Evolutionary conservation across 2,329 filamentous ascomycete genomes (phyloP).

Genomic region (Colletotrichum nymphaeae): DNA sequence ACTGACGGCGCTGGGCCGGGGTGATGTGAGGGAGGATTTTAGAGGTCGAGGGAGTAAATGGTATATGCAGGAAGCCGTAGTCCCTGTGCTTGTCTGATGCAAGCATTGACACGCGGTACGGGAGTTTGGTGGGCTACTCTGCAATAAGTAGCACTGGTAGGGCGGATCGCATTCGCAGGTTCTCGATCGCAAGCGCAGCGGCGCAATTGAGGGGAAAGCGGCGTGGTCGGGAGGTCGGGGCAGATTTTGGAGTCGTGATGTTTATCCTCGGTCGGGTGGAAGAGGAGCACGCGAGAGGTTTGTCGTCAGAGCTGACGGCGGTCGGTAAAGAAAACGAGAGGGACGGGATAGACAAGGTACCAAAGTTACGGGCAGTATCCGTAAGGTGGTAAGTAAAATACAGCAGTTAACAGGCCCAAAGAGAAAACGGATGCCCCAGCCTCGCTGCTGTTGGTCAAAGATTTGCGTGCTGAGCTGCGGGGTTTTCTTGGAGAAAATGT

Average conservation of each 20-base stretch:
- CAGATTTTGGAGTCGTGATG: slow-evolving; percentile 23
- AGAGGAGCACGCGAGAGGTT: slow-evolving; percentile 33
- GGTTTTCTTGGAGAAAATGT: slow-evolving; percentile 36
- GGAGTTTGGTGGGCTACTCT: slow-evolving; percentile 23
- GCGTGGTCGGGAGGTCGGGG: slow-evolving; percentile 2
- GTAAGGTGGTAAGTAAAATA: too few relatives aligned
- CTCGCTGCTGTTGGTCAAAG: slow-evolving; percentile 34
- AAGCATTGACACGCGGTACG: slow-evolving; percentile 30
- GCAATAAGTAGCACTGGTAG: neutral
- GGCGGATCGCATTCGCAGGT: slow-evolving; percentile 7
- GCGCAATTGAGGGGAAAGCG: slow-evolving; percentile 14
- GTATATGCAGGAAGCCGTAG: slow-evolving; percentile 36
- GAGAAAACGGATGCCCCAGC: slow-evolving; percentile 25
- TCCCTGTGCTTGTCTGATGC: slow-evolving; percentile 30
- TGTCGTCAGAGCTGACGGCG: slow-evolving; percentile 24
- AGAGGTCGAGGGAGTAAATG: slow-evolving; percentile 31
- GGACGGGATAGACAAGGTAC: neutral
- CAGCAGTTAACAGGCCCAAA: slow-evolving; percentile 2
- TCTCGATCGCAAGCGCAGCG: slow-evolving; percentile 2
- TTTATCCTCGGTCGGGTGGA: slow-evolving; percentile 37
- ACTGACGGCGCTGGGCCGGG: slow-evolving; percentile 24
- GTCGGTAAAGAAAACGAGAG: slow-evolving; percentile 2
- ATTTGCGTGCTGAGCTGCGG: slow-evolving; percentile 35
- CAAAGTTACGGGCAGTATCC: neutral
- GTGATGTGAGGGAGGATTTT: slow-evolving; percentile 29